Evolutionary conservation across 208 protist genomes (phyloP), one percentile per base, ranked within the genome.

Genomic region (Trypanosoma brucei): DNA sequence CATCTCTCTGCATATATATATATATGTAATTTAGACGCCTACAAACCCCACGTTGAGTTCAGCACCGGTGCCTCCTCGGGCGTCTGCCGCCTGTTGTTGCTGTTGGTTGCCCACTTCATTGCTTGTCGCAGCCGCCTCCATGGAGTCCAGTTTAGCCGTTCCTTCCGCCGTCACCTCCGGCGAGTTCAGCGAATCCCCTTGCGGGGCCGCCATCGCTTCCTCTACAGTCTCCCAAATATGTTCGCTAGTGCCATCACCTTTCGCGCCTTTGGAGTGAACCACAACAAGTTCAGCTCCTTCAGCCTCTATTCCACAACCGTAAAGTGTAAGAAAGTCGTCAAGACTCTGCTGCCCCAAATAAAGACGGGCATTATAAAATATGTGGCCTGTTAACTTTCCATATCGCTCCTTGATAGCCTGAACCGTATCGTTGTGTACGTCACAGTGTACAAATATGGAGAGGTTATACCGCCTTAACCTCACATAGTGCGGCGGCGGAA

Each of bases 341-440:
- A 95, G 68, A 55, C 77, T 83, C 58, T 93, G 85, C 38, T 72
- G 72, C n/a, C 78, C 86, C 14, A 86, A 72, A 68, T 87, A 92
- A 22, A 95, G 78, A 11, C 77, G 73, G 54, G 86, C 81, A 11
- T 72, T 84, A 72, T 92, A 91, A 58, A 93, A 93, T 8, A 71
- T 84, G 35, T 81, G 76, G 22, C 83, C 80, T 8, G 83, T 92
- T 37, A 95, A 71, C 68, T 92, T 93, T 60, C 92, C 90, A 34
- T 92, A 69, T 3, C 90, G 77, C 72, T 95, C 90, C 68, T 95
- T 95, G 39, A 95, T 91, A 3, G 81, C 81, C 72, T 93, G 90
- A 64, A 95, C 86, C 2, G 90, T 93, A 69, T 95, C 90, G 52
- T 88, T 85, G 60, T 92, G 81, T 37, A 95, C 85, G 64, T 95